phyloP scores from a whole-genome alignment of 1,284 basidiomycete genomes.

The Trametes polyzona region DNA sequence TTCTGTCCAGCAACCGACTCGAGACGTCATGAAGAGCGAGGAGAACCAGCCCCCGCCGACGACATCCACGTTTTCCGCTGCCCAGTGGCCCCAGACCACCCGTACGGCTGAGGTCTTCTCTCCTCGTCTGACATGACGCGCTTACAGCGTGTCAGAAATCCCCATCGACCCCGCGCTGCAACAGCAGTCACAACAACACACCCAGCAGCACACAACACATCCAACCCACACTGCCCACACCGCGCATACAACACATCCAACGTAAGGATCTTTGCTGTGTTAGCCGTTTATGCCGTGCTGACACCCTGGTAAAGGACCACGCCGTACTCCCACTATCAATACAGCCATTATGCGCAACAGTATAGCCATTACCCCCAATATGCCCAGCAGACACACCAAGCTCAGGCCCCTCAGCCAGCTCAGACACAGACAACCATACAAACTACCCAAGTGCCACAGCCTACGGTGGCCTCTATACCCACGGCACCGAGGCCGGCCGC shows the following conservation, averaged over 20 bases:
- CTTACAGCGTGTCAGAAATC: constrained; percentile 46
- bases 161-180: constrained; percentile 73
- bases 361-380: constrained; percentile 57
- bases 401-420: constrained; percentile 32
- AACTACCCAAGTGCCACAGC: constrained; percentile 25
- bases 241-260: constrained; percentile 8
- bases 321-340: constrained; percentile 51
- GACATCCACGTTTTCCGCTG: constrained; percentile 36
- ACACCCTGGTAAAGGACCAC: constrained; percentile 35
- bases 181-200: constrained; percentile 58
- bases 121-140: constrained; percentile 28
- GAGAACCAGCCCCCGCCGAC: constrained; percentile 41
- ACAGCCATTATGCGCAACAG: constrained; percentile 57
- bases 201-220: constrained; percentile 26
- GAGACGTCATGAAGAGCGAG: constrained; percentile 35
- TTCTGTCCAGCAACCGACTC: neutral
- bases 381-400: constrained; percentile 48
- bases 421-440: constrained; percentile 31
- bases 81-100: constrained; percentile 45
- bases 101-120: constrained; percentile 36
- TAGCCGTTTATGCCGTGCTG: too few species aligned
- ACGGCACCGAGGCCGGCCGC: constrained; percentile 15
- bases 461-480: constrained; percentile 30
- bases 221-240: neutral
- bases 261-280: too few species aligned